phyloP scores from a whole-genome alignment of 176 grass and related monocot genomes.

The Elymus sibiricus region DNA sequence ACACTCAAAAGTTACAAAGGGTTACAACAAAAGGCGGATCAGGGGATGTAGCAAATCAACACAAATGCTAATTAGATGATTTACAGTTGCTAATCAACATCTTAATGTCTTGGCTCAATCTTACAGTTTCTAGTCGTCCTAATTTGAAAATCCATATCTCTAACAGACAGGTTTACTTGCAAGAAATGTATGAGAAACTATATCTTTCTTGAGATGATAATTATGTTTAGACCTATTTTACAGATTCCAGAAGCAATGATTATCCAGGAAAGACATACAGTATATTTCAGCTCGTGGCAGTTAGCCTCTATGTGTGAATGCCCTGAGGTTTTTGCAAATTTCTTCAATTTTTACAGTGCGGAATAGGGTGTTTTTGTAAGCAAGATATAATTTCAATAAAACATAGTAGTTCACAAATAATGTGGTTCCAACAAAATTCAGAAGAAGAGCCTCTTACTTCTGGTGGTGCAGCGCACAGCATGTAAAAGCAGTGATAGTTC shows the following conservation, averaged over 20 bases:
- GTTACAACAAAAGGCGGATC: neutral
- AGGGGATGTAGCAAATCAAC: neutral
- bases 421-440: conserved; percentile 3
- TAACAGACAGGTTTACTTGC: neutral
- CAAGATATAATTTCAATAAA: no score
- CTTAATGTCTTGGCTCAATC: neutral
- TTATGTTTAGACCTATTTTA: neutral
- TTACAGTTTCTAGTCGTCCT: neutral
- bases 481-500: conserved; percentile 97
- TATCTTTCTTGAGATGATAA: neutral
- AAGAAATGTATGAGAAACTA: neutral
- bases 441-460: conserved; percentile 49
- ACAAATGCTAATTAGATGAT: neutral
- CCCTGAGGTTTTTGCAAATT: neutral
- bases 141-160: conserved; percentile 9
- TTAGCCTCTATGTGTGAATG: neutral
- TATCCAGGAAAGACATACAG: neutral
- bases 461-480: conserved; percentile 66
- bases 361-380: neutral
- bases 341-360: conserved; percentile 10
- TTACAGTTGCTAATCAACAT: neutral
- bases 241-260: neutral
- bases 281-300: neutral
- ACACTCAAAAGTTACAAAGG: neutral
- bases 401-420: no score